Evolutionary conservation across 768 basidiomycete species (phyloP).

Genomic region (Hygrophoropsis aurantiaca): DNA sequence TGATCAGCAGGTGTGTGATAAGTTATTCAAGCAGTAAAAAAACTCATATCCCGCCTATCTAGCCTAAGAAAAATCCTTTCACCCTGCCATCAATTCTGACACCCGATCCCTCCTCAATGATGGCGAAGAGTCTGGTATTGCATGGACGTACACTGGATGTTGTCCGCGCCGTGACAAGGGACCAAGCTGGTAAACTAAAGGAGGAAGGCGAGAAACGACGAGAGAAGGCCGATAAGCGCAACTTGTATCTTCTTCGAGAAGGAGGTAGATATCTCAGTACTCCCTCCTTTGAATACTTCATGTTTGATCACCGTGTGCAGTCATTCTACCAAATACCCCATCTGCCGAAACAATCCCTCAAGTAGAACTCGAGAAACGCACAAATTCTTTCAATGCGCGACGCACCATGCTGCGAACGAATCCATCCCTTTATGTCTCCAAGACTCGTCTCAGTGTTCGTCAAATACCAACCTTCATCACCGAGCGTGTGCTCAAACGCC

Average conservation of each 20-base stretch:
- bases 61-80: constrained; percentile 84
- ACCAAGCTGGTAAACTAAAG: constrained; percentile 83
- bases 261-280: constrained; percentile 57
- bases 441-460: constrained; percentile 90
- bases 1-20: constrained; percentile 24
- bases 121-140: constrained; percentile 80
- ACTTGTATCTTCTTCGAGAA: constrained; percentile 94
- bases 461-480: constrained; percentile 90
- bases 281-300: neutral
- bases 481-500: constrained; percentile 85
- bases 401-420: constrained; percentile 83
- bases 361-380: constrained; percentile 83
- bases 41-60: constrained; percentile 1
- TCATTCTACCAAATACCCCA: constrained; percentile 86
- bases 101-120: constrained; percentile 85
- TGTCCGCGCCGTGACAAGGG: constrained; percentile 85
- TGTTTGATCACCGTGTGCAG: constrained; percentile 39
- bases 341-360: constrained; percentile 69
- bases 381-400: constrained; percentile 83
- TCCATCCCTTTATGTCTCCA: constrained; percentile 92
- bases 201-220: constrained; percentile 84
- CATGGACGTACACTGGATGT: constrained; percentile 94
- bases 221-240: constrained; percentile 91
- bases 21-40: constrained; percentile 10
- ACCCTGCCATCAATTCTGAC: constrained; percentile 86